Evolutionary conservation across 2,329 filamentous ascomycete genomes (phyloP).

Genomic region (Botrytis cinerea): DNA sequence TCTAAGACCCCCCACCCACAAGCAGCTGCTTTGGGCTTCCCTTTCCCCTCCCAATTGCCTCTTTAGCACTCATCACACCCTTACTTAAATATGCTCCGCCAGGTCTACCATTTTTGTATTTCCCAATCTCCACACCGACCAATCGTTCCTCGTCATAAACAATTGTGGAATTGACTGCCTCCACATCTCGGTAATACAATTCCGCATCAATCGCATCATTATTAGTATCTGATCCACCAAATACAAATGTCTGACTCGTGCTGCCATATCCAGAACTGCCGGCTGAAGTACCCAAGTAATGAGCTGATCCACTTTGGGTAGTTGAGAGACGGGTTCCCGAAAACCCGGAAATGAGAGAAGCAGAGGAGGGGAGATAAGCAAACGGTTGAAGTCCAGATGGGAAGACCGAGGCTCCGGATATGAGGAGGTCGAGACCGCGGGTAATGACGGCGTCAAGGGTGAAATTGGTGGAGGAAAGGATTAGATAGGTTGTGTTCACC

Average conservation of each 20-base stretch:
- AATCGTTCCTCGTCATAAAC: constrained; percentile 50
- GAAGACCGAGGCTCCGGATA: constrained; percentile 52
- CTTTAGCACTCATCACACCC: constrained; percentile 39
- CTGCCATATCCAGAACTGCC: constrained; percentile 54
- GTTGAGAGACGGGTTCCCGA: constrained; percentile 50
- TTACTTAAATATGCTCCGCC: constrained; percentile 25
- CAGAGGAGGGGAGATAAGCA: constrained; percentile 37
- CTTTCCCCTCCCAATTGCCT: constrained; percentile 43
- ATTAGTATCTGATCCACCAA: constrained; percentile 48
- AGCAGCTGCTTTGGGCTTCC: constrained; percentile 37
- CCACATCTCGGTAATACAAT: constrained; percentile 58
- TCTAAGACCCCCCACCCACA: constrained; percentile 28
- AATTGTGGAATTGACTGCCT: constrained; percentile 56
- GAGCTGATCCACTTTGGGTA: constrained; percentile 58
- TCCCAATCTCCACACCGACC: constrained; percentile 34
- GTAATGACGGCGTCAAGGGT: constrained; percentile 52
- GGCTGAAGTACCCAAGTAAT: constrained; percentile 53
- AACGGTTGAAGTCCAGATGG: constrained; percentile 64
- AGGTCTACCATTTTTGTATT: constrained; percentile 23
- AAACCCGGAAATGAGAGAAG: constrained; percentile 37
- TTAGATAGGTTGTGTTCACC: constrained; percentile 54
- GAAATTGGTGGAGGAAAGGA: constrained; percentile 48
- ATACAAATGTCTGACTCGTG: constrained; percentile 58
- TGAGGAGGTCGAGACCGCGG: constrained; percentile 51
- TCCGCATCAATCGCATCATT: constrained; percentile 28